These are phyloP conservation scores for Allium sativum DNA, from an alignment of 106 monocot species.

Conservation along the genomic window DNA sequence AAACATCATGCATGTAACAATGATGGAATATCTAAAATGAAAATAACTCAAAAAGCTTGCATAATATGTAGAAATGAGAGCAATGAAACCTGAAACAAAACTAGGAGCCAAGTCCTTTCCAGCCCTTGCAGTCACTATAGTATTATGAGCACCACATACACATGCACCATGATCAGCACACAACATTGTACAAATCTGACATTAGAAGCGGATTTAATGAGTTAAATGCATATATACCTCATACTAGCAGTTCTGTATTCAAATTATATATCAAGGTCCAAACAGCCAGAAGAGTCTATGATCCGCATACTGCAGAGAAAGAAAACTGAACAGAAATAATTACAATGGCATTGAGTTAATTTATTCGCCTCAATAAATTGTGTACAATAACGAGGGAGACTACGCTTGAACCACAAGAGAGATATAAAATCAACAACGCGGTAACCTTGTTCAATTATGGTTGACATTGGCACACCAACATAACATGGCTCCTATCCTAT, in stretches of 20 bases:
- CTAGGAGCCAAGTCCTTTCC: conserved; percentile 95
- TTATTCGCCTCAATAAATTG: conserved; percentile 82
- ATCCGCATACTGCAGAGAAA: too few relatives aligned
- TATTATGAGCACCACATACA: conserved; percentile 94
- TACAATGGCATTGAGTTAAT: too few relatives aligned
- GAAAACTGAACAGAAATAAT: too few relatives aligned
- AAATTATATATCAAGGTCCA: too few relatives aligned
- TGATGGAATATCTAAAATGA: too few relatives aligned
- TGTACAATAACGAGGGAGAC: conserved; percentile 95
- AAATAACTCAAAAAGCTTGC: too few relatives aligned
- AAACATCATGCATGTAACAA: too few relatives aligned
- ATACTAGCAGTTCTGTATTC: too few relatives aligned
- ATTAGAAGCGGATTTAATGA: not conserved
- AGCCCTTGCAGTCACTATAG: conserved; percentile 92
- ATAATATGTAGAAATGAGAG: not conserved
- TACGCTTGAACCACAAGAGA: conserved; percentile 95
- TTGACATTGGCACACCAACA: conserved; percentile 98
- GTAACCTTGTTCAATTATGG: conserved; percentile 75
- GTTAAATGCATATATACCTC: not conserved
- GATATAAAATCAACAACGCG: conserved; percentile 91
- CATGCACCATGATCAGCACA: conserved; percentile 99
- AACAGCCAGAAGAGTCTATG: too few relatives aligned
- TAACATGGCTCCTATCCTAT: conserved; percentile 93
- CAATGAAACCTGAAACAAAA: conserved; percentile 86
- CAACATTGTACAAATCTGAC: conserved; percentile 85